A percentile compares a stretch with the other conserved stretches of the same genome.
These are phyloP conservation scores for Yarrowia sp. DNA, from an alignment of 805 yeast genomes.

Conservation along the genomic window DNA sequence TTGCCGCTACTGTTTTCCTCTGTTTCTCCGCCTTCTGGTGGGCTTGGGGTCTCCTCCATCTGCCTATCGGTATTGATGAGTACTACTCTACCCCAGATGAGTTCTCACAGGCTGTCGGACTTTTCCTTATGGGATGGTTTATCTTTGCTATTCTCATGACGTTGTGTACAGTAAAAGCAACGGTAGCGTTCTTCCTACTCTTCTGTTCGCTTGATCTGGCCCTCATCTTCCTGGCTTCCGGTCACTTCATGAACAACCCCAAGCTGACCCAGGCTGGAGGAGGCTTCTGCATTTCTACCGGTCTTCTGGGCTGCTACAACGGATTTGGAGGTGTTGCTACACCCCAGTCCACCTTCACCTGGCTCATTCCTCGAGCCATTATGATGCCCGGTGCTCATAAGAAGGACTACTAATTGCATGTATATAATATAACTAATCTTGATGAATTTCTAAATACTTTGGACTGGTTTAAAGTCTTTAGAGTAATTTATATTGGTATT, in stretches of 20 bases:
- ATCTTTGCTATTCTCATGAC: constrained; percentile 56
- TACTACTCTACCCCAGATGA: constrained; percentile 41
- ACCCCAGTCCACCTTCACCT: constrained; percentile 43
- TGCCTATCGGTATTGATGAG: constrained; percentile 51
- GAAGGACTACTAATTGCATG: constrained; percentile 20
- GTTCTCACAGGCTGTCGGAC: constrained; percentile 51
- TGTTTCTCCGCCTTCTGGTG: constrained; percentile 62
- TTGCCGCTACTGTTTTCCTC: constrained; percentile 54
- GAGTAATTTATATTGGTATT: too few species aligned
- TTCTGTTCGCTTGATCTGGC: constrained; percentile 47
- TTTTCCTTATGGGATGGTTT: constrained; percentile 62
- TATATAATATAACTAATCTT: neutral
- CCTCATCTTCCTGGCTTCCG: constrained; percentile 48
- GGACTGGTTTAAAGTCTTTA: too few species aligned
- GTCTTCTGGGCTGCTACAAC: constrained; percentile 56
- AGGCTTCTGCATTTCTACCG: constrained; percentile 55
- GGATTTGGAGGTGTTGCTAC: constrained; percentile 61
- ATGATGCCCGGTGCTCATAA: constrained; percentile 25
- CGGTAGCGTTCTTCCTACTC: constrained; percentile 58
- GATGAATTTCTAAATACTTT: too few species aligned
- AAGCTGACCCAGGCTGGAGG: constrained; percentile 56
- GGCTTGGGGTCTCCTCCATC: constrained; percentile 55
- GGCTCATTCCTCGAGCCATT: constrained; percentile 13
- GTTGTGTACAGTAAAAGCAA: constrained; percentile 58
- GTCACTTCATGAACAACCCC: constrained; percentile 46